Conservation (phyloP, 1,284 basidiomycete species). For the Leccinum fuscescens region DNA sequence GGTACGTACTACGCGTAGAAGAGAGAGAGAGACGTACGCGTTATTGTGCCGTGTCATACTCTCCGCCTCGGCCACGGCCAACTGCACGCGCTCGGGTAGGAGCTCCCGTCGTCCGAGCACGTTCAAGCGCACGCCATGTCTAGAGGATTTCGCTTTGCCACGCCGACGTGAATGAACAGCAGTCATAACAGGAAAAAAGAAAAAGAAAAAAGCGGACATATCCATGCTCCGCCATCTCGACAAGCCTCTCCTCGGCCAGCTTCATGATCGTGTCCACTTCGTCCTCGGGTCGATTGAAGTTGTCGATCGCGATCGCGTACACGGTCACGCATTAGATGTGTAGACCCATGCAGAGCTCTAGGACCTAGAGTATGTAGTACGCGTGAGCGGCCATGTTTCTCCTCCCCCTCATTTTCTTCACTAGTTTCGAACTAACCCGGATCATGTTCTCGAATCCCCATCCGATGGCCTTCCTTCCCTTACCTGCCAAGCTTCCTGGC, state of each 20-base stretch:
- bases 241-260: slow-evolving; percentile 36
- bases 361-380: slow-evolving; percentile 48
- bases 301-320: slow-evolving; percentile 97
- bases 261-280: slow-evolving; percentile 91
- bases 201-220: slow-evolving; percentile 36
- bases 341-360: slow-evolving; percentile 80
- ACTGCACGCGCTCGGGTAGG: slow-evolving; percentile 75
- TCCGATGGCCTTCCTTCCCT: slow-evolving; percentile 77
- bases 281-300: slow-evolving; percentile 85
- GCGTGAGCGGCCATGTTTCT: neutral
- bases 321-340: slow-evolving; percentile 83
- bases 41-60: slow-evolving; percentile 74
- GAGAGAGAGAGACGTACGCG: slow-evolving; percentile 36
- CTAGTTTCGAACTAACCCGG: slow-evolving; percentile 55
- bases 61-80: slow-evolving; percentile 75
- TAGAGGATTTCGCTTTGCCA: slow-evolving; percentile 64
- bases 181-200: neutral
- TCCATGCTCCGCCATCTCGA: slow-evolving; percentile 44
- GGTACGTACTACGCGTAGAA: neutral
- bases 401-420: neutral
- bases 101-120: slow-evolving; percentile 78
- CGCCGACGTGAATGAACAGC: neutral
- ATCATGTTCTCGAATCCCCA: slow-evolving; percentile 82
- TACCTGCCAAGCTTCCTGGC: slow-evolving; percentile 70
- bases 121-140: slow-evolving; percentile 83